Evolutionary conservation across 495 filamentous ascomycete species (phyloP).

Genomic region (Neurospora sp.): DNA sequence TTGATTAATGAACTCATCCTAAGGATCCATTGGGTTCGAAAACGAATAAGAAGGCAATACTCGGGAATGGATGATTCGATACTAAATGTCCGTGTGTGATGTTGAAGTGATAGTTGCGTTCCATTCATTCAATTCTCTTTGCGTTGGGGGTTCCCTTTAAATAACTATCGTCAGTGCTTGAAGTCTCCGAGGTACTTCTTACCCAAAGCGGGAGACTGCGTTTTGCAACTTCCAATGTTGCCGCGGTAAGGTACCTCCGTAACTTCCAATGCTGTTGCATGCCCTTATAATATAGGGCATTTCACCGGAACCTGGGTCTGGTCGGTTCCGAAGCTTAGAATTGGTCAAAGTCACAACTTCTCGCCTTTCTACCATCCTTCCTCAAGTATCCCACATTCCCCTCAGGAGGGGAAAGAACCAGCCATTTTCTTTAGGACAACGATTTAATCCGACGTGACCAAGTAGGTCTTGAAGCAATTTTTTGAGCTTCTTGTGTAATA

Average conservation of each 20-base stretch:
- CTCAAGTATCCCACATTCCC: not conserved
- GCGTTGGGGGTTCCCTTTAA: not conserved
- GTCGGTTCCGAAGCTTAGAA: not conserved
- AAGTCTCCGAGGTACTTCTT: not conserved
- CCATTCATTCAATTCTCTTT: not conserved
- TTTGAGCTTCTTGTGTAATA: too few species aligned
- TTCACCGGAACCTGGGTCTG: not conserved
- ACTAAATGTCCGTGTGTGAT: not conserved
- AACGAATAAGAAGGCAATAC: not conserved
- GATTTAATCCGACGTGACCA: too few species aligned
- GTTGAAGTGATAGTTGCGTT: not conserved
- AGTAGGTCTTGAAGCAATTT: too few species aligned
- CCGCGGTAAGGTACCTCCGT: too few species aligned
- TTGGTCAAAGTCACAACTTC: not conserved
- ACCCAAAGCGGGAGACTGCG: not conserved
- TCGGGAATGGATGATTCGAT: not conserved
- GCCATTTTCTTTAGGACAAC: not conserved
- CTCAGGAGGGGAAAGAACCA: not conserved
- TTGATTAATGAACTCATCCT: not conserved
- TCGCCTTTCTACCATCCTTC: not conserved
- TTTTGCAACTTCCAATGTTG: too few species aligned
- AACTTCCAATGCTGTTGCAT: too few species aligned
- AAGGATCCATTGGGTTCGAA: not conserved
- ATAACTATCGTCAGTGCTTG: not conserved
- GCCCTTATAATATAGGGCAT: not conserved